Percentiles rank a stretch among this genome's conserved stretches.
phyloP scores from a whole-genome alignment of 129 eudicot species.

The Scalesia atractyloides region DNA sequence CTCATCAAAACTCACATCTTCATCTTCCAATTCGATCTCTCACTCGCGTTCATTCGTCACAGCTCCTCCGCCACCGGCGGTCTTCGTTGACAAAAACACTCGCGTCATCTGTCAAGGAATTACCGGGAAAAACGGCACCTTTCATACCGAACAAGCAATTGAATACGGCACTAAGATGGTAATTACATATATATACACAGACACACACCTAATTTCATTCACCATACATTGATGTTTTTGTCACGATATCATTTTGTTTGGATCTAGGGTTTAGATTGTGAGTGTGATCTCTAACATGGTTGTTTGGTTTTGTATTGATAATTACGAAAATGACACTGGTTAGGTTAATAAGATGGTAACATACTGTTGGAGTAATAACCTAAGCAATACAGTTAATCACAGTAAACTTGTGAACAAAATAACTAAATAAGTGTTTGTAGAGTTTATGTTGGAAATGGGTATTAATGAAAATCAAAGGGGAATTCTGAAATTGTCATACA shows the following conservation, averaged over 20 bases:
- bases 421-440: too few species aligned
- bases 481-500: not conserved
- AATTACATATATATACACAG: not conserved
- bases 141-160: constrained; percentile 96
- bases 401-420: not conserved
- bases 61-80: constrained; percentile 88
- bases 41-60: constrained; percentile 66
- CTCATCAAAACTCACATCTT: constrained; percentile 51
- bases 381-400: not conserved
- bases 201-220: constrained; percentile 18
- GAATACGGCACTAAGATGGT: constrained; percentile 99
- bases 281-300: constrained; percentile 22
- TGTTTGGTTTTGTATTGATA: constrained; percentile 11
- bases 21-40: constrained; percentile 28
- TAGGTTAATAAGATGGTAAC: too few species aligned
- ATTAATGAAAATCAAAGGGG: not conserved
- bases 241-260: constrained; percentile 16
- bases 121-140: constrained; percentile 94
- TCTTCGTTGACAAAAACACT: constrained; percentile 92
- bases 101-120: constrained; percentile 97
- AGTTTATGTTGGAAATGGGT: not conserved
- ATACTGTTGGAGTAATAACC: not conserved
- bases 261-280: constrained; percentile 38
- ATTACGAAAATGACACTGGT: not conserved
- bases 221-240: constrained; percentile 8